phyloP scores from a whole-genome alignment of 2,329 filamentous ascomycete genomes.

The Sporothrix euskadiensis region DNA sequence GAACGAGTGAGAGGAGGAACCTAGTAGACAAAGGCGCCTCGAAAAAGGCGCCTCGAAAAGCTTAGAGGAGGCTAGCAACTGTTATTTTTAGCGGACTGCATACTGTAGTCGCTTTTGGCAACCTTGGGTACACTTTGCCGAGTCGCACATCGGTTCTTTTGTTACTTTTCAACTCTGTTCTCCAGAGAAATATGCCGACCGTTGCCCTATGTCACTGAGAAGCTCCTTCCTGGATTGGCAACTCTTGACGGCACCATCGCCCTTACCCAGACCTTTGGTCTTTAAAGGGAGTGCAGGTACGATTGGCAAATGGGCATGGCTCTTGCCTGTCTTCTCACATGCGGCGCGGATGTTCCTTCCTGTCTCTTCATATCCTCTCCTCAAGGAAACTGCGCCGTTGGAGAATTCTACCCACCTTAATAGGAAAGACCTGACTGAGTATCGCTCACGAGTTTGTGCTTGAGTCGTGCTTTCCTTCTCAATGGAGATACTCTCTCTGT shows the following conservation, averaged over 20 bases:
- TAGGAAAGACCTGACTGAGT: neutral
- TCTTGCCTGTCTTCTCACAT: neutral
- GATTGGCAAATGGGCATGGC: neutral
- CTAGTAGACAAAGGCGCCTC: neutral
- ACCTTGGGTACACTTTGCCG: neutral
- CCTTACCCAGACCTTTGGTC: neutral
- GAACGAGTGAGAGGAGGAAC: neutral
- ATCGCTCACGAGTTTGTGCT: neutral
- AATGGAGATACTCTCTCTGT: neutral
- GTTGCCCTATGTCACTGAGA: neutral
- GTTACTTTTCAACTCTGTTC: neutral
- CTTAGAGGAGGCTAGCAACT: neutral
- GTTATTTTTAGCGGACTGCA: slow-evolving; percentile 19
- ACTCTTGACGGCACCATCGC: neutral
- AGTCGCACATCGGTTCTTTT: slow-evolving; percentile 4
- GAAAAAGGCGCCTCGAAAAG: neutral
- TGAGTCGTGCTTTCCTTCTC: neutral
- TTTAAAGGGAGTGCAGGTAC: neutral
- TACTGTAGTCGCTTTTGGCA: neutral
- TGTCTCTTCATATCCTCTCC: neutral
- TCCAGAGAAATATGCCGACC: neutral
- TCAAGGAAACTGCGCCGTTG: neutral
- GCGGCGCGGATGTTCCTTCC: neutral
- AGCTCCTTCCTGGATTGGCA: neutral
- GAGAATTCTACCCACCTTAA: neutral